Evolutionary conservation across 2,329 filamentous ascomycete species (phyloP).

Genomic region (Aspergillus tamarii): DNA sequence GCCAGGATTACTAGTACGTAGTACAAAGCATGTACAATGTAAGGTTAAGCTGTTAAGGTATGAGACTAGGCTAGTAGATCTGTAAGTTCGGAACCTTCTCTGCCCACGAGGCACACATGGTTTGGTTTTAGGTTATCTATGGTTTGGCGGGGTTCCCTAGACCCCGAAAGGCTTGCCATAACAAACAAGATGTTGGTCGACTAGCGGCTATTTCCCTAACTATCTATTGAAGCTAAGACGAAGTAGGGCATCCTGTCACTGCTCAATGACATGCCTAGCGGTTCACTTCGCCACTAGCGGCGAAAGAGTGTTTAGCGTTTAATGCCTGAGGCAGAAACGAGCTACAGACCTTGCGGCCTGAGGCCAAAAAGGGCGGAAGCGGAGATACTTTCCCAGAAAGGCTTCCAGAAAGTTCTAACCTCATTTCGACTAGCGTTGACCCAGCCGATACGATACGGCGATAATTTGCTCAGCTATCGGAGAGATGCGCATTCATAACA

Average conservation of each 20-base stretch:
- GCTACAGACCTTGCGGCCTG: background rate
- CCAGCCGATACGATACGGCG: conserved; percentile 9
- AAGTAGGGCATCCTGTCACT: conserved; percentile 2
- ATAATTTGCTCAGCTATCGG: background rate
- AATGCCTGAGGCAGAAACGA: background rate
- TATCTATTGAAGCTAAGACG: conserved; percentile 7
- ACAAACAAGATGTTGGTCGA: conserved; percentile 12
- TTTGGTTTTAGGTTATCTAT: conserved; percentile 14
- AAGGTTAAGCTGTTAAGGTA: conserved; percentile 7
- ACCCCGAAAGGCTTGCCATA: background rate
- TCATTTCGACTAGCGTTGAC: conserved; percentile 4
- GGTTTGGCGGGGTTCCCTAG: conserved; percentile 10
- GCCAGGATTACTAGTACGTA: conserved; percentile 9
- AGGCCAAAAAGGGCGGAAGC: conserved; percentile 2
- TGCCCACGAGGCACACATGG: conserved; percentile 1
- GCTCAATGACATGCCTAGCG: background rate
- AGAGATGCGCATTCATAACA: background rate
- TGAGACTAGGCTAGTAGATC: conserved; percentile 9
- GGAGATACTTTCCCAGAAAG: conserved; percentile 6
- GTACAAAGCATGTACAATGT: conserved; percentile 11
- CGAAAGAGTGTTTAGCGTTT: background rate
- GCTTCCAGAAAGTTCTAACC: background rate
- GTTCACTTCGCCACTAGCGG: conserved; percentile 6
- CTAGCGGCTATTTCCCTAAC: conserved; percentile 12
- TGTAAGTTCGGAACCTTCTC: conserved; percentile 7